Evolutionary conservation across 1,284 basidiomycete genomes (phyloP), one percentile per base, ranked within the genome.

Genomic region (Leccinum pachyderme): DNA sequence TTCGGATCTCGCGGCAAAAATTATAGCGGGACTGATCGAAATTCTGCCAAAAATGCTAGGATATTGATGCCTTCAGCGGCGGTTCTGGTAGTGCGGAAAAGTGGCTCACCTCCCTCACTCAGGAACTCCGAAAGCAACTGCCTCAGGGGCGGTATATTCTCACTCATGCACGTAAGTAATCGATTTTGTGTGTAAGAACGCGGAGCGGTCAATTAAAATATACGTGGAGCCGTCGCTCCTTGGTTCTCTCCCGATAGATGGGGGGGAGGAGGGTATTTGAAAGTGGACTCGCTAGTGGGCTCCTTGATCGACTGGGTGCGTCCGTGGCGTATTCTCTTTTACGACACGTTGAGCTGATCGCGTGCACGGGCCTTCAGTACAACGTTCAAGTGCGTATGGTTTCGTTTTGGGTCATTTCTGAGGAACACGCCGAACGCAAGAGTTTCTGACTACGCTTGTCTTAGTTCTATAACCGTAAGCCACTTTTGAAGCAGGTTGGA

Each of bases 281-380:
- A 74, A 49, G 77, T 87, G 11, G 66, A 87, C 66, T 55, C 71
- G 45, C 65, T 69, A 9, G 83, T 86, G 22, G 85, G 85, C 12
- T 74, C 66, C 61, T 62, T 80, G 51, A 82, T 84, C 52, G 81
- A 84, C 59, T 83, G 80, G 79, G 72, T 66, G 18, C 15, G 67
- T 59, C 18, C 25, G 8, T 7, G 37, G 9, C 22, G 5, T 5
- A 1, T 46, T 37, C 12, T 46, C n/a, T n/a, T n/a, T n/a, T n/a
- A n/a, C n/a, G n/a, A n/a, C n/a, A n/a, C n/a, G n/a, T n/a, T n/a
- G n/a, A n/a, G n/a, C n/a, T n/a, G n/a, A n/a, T n/a, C n/a, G n/a
- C n/a, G n/a, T n/a, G n/a, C n/a, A n/a, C n/a, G n/a, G n/a, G n/a
- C n/a, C n/a, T n/a, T n/a, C n/a, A n/a, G n/a, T n/a, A n/a, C n/a